These are phyloP conservation scores for Macrophomina tecta DNA, from an alignment of 2,329 filamentous ascomycete species.

Conservation along the genomic window DNA sequence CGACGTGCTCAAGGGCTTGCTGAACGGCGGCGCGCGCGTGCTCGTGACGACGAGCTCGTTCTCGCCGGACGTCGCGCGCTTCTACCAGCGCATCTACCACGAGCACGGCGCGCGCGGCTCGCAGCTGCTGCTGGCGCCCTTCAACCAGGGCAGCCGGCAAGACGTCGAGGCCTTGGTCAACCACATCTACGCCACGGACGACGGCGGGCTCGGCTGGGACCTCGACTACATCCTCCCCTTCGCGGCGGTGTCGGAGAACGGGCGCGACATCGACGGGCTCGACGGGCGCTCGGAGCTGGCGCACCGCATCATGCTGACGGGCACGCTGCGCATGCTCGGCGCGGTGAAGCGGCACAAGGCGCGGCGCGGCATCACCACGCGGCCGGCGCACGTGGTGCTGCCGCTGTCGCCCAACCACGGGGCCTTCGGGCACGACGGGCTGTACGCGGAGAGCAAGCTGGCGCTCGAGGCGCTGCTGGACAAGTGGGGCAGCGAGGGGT, in stretches of 20 bases:
- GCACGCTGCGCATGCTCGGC: conserved; percentile 48
- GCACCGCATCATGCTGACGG: conserved; percentile 50
- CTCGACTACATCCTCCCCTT: conserved; percentile 52
- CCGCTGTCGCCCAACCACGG: conserved; percentile 55
- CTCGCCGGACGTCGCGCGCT: conserved; percentile 36
- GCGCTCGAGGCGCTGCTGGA: conserved; percentile 46
- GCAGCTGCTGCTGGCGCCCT: conserved; percentile 46
- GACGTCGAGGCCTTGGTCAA: conserved; percentile 46
- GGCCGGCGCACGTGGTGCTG: conserved; percentile 49
- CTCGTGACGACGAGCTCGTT: conserved; percentile 48
- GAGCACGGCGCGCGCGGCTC: conserved; percentile 42
- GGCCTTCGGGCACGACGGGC: conserved; percentile 50
- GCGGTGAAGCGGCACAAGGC: conserved; percentile 41
- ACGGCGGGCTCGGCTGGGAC: conserved; percentile 40
- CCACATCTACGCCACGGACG: conserved; percentile 44
- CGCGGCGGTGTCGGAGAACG: conserved; percentile 48
- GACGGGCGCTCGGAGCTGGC: conserved; percentile 46
- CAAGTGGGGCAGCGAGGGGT: conserved; percentile 45
- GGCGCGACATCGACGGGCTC: conserved; percentile 44
- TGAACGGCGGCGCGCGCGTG: conserved; percentile 46
- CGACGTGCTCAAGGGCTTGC: conserved; percentile 41
- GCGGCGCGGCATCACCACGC: conserved; percentile 35
- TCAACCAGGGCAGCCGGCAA: conserved; percentile 50
- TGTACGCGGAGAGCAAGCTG: conserved; percentile 55
- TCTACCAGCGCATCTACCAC: conserved; percentile 46